Conservation (phyloP, 306 rosid species). For the Urtica urens region DNA sequence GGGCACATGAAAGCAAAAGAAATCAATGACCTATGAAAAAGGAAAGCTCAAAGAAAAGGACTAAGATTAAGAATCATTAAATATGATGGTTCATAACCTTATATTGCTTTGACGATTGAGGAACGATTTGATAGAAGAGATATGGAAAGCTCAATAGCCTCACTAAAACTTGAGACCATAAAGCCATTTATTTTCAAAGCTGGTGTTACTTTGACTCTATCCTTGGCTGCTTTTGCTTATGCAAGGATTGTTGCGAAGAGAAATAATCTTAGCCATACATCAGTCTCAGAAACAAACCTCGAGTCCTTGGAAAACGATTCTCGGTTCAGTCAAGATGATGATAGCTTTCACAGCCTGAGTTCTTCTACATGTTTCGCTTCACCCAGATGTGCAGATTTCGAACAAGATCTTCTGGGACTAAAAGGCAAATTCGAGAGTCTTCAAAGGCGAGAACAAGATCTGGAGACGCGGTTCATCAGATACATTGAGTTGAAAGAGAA, state of each 20-base stretch:
- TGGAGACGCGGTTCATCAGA: conserved; percentile 30
- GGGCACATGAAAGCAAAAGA: too few relatives aligned
- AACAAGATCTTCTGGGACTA: conserved; percentile 30
- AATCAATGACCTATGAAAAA: too few relatives aligned
- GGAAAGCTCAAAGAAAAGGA: too few relatives aligned
- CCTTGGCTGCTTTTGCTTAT: conserved; percentile 49
- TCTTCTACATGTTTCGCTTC: conserved; percentile 4
- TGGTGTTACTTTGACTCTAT: conserved; percentile 54
- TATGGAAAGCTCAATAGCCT: conserved; percentile 42
- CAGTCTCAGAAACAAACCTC: conserved; percentile 6
- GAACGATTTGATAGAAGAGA: conserved; percentile 1
- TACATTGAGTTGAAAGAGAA: conserved; percentile 49
- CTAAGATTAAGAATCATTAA: too few relatives aligned
- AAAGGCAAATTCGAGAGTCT: conserved; percentile 35
- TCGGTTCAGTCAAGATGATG: conserved; percentile 17
- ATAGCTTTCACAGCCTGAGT: conserved; percentile 17
- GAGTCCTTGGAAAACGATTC: conserved; percentile 16
- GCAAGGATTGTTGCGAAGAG: conserved; percentile 41
- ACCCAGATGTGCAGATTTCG: conserved; percentile 17
- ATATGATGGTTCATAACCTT: too few relatives aligned
- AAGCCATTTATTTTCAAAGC: conserved; percentile 46
- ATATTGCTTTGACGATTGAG: too few relatives aligned
- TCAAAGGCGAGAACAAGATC: conserved; percentile 37
- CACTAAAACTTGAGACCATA: conserved; percentile 26
- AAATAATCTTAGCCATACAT: conserved; percentile 15